Evolutionary conservation across 495 filamentous ascomycete genomes (phyloP).

Genomic region (Aspergillus nidulans): DNA sequence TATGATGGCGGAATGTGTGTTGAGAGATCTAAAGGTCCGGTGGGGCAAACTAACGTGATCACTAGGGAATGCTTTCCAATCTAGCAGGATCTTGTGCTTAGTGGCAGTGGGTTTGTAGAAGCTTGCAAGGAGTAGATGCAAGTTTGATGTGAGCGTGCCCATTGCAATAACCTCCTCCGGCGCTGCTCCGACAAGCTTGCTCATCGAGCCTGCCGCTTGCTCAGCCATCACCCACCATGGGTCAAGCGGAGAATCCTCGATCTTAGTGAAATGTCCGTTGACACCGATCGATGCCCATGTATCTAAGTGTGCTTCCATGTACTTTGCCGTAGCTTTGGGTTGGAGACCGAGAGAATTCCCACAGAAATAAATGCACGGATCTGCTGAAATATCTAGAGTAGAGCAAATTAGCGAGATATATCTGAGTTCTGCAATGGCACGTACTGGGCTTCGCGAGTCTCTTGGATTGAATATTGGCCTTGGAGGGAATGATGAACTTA

Average conservation of each 20-base stretch:
- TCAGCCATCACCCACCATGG: slow-evolving; percentile 78
- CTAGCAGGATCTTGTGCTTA: slow-evolving; percentile 82
- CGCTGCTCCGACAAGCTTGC: slow-evolving; percentile 75
- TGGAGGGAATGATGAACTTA: slow-evolving; percentile 83
- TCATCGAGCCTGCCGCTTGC: slow-evolving; percentile 65
- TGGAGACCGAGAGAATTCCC: slow-evolving; percentile 95
- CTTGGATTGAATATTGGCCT: slow-evolving; percentile 66
- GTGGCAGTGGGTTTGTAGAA: slow-evolving; percentile 79
- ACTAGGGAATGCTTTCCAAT: slow-evolving; percentile 91
- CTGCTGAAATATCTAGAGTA: slow-evolving; percentile 33
- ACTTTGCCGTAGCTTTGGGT: slow-evolving; percentile 65
- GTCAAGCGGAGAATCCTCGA: slow-evolving; percentile 67
- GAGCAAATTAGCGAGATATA: slow-evolving; percentile 9
- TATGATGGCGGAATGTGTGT: background rate
- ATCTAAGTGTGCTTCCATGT: slow-evolving; percentile 72
- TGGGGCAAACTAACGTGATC: slow-evolving; percentile 68
- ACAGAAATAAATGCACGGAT: slow-evolving; percentile 75
- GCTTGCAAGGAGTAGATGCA: slow-evolving; percentile 83
- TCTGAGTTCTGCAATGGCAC: background rate
- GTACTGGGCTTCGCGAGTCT: slow-evolving; percentile 50
- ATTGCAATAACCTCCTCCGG: slow-evolving; percentile 82
- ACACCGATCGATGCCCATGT: slow-evolving; percentile 92
- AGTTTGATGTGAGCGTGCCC: slow-evolving; percentile 87
- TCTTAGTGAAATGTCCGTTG: slow-evolving; percentile 79
- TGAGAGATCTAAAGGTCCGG: background rate